Evolutionary conservation across 2,329 filamentous ascomycete genomes (phyloP), one percentile per base, ranked within the genome.

Genomic region (Alternaria infectoria): DNA sequence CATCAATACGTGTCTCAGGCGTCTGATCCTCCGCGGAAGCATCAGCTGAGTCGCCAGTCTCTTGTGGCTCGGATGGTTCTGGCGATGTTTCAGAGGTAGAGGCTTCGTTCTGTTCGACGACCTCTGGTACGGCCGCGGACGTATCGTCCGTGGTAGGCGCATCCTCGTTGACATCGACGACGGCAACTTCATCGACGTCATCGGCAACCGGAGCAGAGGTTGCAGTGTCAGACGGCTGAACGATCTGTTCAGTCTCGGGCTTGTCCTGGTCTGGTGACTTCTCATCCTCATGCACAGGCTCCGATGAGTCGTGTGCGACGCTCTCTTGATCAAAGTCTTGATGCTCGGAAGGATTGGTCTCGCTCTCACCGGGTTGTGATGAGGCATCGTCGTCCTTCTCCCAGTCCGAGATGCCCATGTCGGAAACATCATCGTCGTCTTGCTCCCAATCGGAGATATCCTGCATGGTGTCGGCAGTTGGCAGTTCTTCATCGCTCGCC

Each of bases 311-410:
- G 15, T 49, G n/a, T 3, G 21, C 21, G 26, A 51, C 25, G 21
- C 43, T 54, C 8, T 54, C 45, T 10, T 28, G 45, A 43, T 65
- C 59, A 4, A 10, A 43, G 17, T 58, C 50, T 17, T 47, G 43
- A 13, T 55, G 54, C 44, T 65, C 62, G 6, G 59, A 62, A n/a
- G 45, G 45, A 23, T 62, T 52, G n/a, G 46, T 59, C n/a, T 65
- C 50, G n/a, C 40, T 52, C 25, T 58, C 50, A 17, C 54, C 50
- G n/a, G n/a, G 36, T 6, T 58, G 54, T 6, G 46, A 54, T 9
- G 51, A 59, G 25, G 21, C 52, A 19, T 64, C 62, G 26, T 26
- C 51, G 11, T 52, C 62, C 13, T 25, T 26, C 43, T 58, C 62
- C 43, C 49, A 57, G 32, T 57, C 49, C 3, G 59, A 62, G 23